Percentiles rank a stretch among this genome's conserved stretches.
These are phyloP conservation scores for Solanum hybrid DNA, from an alignment of 305 asterid genomes.

Conservation along the genomic window DNA sequence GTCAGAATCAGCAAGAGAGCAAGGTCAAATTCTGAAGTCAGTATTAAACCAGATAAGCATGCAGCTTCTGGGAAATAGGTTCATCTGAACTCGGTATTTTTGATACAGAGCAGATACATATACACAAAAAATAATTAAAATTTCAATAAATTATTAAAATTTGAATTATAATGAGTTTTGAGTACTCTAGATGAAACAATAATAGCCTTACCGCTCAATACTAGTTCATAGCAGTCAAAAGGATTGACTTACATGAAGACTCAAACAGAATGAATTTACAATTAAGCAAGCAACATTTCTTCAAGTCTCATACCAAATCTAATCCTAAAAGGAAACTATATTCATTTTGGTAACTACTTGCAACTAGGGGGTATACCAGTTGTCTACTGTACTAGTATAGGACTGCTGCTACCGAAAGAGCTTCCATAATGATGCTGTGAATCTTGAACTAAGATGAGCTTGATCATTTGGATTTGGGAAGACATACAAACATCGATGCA, in stretches of 20 bases:
- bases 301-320: background rate
- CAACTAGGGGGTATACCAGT: constrained; percentile 14
- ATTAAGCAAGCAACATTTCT: background rate
- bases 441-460: constrained; percentile 36
- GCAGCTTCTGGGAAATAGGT: background rate
- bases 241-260: background rate
- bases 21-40: background rate
- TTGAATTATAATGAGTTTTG: background rate
- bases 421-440: constrained; percentile 35
- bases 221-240: background rate
- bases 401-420: constrained; percentile 31
- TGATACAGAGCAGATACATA: background rate
- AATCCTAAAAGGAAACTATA: background rate
- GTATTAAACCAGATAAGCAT: background rate
- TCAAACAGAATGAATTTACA: constrained; percentile 11
- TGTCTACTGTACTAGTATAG: constrained; percentile 3
- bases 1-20: background rate
- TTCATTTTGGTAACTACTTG: background rate
- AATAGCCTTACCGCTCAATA: background rate
- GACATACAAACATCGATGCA: constrained; percentile 53
- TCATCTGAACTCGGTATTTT: background rate
- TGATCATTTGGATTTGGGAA: constrained; percentile 41
- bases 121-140: background rate
- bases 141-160: background rate
- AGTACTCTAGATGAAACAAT: background rate